Evolutionary conservation across 805 yeast species (phyloP).

Genomic region (Starmerella scarabaei): DNA sequence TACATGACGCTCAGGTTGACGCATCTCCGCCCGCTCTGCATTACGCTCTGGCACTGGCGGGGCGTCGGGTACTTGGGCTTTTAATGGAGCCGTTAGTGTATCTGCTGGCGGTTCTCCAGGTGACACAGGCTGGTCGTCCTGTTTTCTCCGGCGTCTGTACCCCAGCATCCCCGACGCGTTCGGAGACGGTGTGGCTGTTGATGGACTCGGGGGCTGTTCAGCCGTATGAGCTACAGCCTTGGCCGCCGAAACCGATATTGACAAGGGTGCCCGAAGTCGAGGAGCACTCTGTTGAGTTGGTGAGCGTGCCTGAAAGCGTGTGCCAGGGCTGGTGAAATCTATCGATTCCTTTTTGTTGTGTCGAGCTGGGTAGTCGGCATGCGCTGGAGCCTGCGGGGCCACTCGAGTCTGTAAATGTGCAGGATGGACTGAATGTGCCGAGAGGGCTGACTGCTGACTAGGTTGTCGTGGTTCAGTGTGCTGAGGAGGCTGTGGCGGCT

Average conservation of each 20-base stretch:
- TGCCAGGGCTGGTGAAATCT: neutral
- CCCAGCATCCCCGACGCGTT: constrained; percentile 18
- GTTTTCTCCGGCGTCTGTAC: constrained; percentile 14
- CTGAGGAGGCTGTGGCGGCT: too few relatives aligned
- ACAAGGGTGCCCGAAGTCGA: constrained; percentile 6
- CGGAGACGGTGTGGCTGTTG: constrained; percentile 18
- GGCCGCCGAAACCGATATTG: constrained; percentile 8
- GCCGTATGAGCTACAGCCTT: constrained; percentile 16
- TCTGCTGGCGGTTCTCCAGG: too few relatives aligned
- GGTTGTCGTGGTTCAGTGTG: too few relatives aligned
- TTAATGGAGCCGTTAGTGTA: too few relatives aligned
- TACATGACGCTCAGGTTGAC: too few relatives aligned
- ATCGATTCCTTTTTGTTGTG: neutral
- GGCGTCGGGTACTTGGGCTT: too few relatives aligned
- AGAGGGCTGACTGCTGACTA: too few relatives aligned
- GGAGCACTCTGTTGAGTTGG: neutral
- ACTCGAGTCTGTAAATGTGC: neutral
- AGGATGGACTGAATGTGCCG: too few relatives aligned
- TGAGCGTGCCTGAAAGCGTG: too few relatives aligned
- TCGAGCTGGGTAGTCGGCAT: neutral
- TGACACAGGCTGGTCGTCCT: too few relatives aligned
- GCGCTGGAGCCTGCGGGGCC: neutral
- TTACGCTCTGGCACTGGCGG: too few relatives aligned
- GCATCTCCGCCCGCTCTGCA: too few relatives aligned
- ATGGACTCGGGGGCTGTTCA: constrained; percentile 19